Base-by-base conservation (phyloP, 2,329 filamentous ascomycete species). In the Knufia petricola region DNA sequence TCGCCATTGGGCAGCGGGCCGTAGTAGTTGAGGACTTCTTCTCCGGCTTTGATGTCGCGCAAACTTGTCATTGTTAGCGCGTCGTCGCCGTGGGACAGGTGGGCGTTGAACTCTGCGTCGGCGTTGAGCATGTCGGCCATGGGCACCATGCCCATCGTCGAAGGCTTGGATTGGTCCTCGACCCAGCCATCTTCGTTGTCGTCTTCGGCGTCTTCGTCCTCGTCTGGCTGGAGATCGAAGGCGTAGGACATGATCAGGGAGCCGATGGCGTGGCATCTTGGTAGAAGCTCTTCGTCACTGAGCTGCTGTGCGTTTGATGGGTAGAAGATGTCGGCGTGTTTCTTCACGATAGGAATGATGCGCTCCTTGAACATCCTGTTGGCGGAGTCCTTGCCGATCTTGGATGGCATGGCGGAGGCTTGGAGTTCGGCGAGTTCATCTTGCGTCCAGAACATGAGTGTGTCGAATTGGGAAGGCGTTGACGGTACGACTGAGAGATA, bases 171-270 rank as follows among this genome's bases (percentile, higher is more conserved):
- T n/a, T 32, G 28, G 31, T 44, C 47, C 32, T 50, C 54, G 50
- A 50, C 46, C 85, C 88, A 48, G 10, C 46, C 46, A n/a, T 48
- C 66, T 94, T 72, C 58, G 3, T 65, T 64, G 26, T 74, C 70
- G 52, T 72, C 69, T 17, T 57, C 51, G 9, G 30, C 37, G 2
- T 30, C 26, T 23, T 48, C 46, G 10, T 55, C 48, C 12, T 55
- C 52, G 30, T 57, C 53, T 21, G 48, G 43, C 42, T 55, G 78
- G 4, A 94, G 76, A 57, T 95, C 88, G 62, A 95, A 95, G 0
- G 87, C 87, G 62, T 94, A 95, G 0, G 87, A 84, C 87, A 95
- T 94, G 56, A 95, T 90, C 13, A 84, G 80, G 52, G 84, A 89
- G 1, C 85, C 88, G 82, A 94, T 89, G 7, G 79, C 75, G 63